Base-by-base conservation (phyloP, 495 filamentous ascomycete genomes). In the Podospora fimiseda region DNA sequence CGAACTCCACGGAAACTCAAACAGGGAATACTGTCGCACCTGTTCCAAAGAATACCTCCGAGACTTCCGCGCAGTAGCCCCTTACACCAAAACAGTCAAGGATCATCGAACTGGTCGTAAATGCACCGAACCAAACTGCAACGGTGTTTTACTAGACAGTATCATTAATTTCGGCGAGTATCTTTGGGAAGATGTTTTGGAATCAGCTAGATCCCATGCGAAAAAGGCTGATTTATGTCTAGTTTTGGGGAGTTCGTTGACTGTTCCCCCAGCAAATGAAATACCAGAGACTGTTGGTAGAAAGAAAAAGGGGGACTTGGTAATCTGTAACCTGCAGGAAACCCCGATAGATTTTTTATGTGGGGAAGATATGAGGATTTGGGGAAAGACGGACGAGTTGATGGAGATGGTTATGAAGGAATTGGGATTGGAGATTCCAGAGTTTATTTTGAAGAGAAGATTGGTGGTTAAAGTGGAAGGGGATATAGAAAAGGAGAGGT, bases 1-100 rank as follows among this genome's bases (percentile, higher is more conserved):
- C 0, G 71, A 75, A 48, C 66, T 75, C 0, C 72, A 76, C 43
- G 72, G 73, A 19, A 77, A 77, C 48, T 73, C 60, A 55, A 76
- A 74, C 47, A 64, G 71, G 19, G 73, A 76, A 46, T 63, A 63
- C 40, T 75, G 73, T 59, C 68, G 70, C 19, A 63, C 67, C 38
- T 76, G 72, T 43, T 64, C 67, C 4, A 73, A 72, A 51, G 70
- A 76, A 52, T 75, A 72, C 51, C 61, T 76, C 24, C 70, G 73
- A 73, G 73, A 75, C 37, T 73, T 73, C 53, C 71, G 70, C 15
- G 74, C 72, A 14, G 73, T 76, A 9, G 67, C 71, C 4, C 61
- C 62, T 1, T 71, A 76, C 58, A 62, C 69, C 21, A 73, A 66
- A 44, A 63, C 66, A 3, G 60, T 70, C 30, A 64, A 63, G 40